These are phyloP conservation scores for Ensete glaucum DNA, from an alignment of 176 grass and related monocot species.

Conservation along the genomic window DNA sequence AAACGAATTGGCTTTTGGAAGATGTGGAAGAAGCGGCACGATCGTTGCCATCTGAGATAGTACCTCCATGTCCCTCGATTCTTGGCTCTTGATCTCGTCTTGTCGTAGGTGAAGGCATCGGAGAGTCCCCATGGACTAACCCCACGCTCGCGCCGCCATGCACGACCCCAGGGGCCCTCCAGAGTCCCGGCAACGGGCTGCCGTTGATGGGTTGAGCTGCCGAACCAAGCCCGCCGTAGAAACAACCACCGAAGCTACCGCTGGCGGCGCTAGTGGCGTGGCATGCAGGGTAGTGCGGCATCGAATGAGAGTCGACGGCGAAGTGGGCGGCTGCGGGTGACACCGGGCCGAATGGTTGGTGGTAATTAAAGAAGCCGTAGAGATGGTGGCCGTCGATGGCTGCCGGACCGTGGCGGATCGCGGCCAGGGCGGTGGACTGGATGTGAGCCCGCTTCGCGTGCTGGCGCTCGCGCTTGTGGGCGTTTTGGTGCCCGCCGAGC, in stretches of 20 bases:
- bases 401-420: slow-evolving; percentile 28
- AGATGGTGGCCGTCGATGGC: slow-evolving; percentile 57
- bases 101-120: slow-evolving; percentile 23
- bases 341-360: slow-evolving; percentile 36
- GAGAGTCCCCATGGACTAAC: slow-evolving; percentile 1
- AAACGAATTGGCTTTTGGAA: slow-evolving; percentile 47
- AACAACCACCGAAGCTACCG: neutral
- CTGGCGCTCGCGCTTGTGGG: slow-evolving; percentile 98
- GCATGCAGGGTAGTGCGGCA: slow-evolving; percentile 33
- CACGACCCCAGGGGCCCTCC: slow-evolving; percentile 34
- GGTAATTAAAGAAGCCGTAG: slow-evolving; percentile 66
- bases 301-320: neutral
- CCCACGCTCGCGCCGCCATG: slow-evolving; percentile 30
- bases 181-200: slow-evolving; percentile 42
- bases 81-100: slow-evolving; percentile 21
- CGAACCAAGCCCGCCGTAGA: slow-evolving; percentile 54
- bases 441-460: slow-evolving; percentile 92
- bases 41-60: slow-evolving; percentile 7
- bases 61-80: neutral
- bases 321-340: neutral
- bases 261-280: slow-evolving; percentile 5
- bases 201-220: slow-evolving; percentile 61
- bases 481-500: slow-evolving; percentile 95
- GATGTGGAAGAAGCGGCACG: slow-evolving; percentile 29
- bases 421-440: slow-evolving; percentile 54